A percentile compares a stretch with the other conserved stretches of the same genome.
Evolutionary conservation across 2,329 filamentous ascomycete species (phyloP).

Genomic region (Colletotrichum tofieldiae): DNA sequence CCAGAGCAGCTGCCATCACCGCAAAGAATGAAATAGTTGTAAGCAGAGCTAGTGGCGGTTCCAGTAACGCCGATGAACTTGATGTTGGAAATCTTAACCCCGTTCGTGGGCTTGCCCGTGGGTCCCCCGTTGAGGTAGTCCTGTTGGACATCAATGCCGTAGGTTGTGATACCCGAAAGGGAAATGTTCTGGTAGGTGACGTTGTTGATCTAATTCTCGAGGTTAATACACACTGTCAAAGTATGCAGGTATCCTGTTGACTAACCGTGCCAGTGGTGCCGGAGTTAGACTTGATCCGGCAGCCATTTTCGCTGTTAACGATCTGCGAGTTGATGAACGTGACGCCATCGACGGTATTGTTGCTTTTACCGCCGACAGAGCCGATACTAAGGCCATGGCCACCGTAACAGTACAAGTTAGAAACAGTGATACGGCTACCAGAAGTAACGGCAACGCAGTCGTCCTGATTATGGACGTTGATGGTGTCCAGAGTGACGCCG

Average conservation of each 20-base stretch:
- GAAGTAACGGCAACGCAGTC: conserved; percentile 74
- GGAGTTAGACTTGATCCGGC: conserved; percentile 65
- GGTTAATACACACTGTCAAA: no score
- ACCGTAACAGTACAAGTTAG: conserved; percentile 59
- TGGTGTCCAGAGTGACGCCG: conserved; percentile 66
- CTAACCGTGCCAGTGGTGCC: conserved; percentile 61
- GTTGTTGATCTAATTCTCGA: conserved; percentile 41
- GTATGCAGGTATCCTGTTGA: no score
- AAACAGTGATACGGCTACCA: conserved; percentile 64
- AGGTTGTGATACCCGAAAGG: conserved; percentile 58
- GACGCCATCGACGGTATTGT: conserved; percentile 69
- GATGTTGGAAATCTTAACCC: conserved; percentile 68
- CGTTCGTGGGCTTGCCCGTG: conserved; percentile 61
- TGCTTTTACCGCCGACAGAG: conserved; percentile 61
- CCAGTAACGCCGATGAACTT: conserved; percentile 61
- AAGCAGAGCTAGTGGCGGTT: conserved; percentile 55
- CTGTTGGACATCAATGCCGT: conserved; percentile 58
- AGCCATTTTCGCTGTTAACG: conserved; percentile 67
- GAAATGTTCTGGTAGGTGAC: conserved; percentile 62
- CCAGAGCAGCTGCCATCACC: conserved; percentile 64
- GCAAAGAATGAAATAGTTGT: conserved; percentile 69
- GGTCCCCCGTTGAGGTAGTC: conserved; percentile 65
- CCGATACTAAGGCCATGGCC: conserved; percentile 62
- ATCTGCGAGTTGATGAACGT: conserved; percentile 65
- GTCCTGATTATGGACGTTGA: conserved; percentile 72